Evolutionary conservation across 148 eudicot species (phyloP), one percentile per base, ranked within the genome.

Genomic region (Fagopyrum homotropicum): DNA sequence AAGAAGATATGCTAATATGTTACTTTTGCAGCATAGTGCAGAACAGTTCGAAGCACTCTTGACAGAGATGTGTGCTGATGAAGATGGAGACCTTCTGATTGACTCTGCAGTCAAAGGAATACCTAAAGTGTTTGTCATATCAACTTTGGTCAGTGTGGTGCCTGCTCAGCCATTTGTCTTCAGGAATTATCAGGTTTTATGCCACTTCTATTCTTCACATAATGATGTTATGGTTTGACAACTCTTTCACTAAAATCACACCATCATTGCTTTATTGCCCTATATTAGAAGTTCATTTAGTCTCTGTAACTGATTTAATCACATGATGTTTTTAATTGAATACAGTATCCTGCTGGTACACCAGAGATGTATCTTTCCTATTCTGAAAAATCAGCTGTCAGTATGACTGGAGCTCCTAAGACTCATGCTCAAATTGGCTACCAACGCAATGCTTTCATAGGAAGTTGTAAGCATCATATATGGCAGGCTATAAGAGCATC

Each of bases 401-500:
- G 90, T 79, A 83, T 85, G 80, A 81, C 81, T 60, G 97, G 90
- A 82, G 84, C 86, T 49, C 72, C 86, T 64, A 86, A 83, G 68
- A 78, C 84, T 29, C 82, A 83, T 83, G 83, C 85, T 45, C 89
- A 90, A 80, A 87, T 85, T 79, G 94, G 97, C 73, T 92, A 86
- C 78, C 86, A 88, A 47, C 91, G 90, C 43, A 90, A 75, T 89
- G 99, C 97, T 80, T 92, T 85, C 77, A 81, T 96, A 44, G 99
- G 99, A 83, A 96, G 99, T 83, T 96, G 98, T 83, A 96, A 91
- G 82, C 97, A 92, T 87, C 88, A 87, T 57, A 71, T 92, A 59
- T 96, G 99, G 99, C 90, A 96, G 82, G 98, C 97, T 77, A 96
- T 96, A 82, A 88, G 99, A 80, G 99, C 99, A 69, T 96, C 99